Conservation (phyloP, 2,329 filamentous ascomycete genomes). For the Dissoconium aciculare region DNA sequence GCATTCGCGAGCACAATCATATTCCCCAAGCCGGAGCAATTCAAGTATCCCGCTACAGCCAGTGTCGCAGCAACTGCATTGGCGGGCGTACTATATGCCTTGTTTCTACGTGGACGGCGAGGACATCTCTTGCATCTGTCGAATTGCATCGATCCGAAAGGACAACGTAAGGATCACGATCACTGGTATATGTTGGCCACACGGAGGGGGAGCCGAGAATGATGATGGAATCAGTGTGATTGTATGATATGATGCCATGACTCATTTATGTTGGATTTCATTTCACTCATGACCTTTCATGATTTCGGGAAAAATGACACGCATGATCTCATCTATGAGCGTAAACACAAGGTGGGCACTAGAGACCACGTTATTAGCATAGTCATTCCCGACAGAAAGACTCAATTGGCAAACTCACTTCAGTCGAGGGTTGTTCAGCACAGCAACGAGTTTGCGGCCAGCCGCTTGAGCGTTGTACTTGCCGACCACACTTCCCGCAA, state of each 20-base stretch:
- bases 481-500: constrained; percentile 86
- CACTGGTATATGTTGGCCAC: constrained; percentile 1
- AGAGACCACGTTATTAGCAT: constrained; percentile 7
- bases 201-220: too few species aligned
- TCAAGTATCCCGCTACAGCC: constrained; percentile 47
- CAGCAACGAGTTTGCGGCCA: constrained; percentile 75
- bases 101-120: constrained; percentile 41
- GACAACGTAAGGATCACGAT: not conserved
- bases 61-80: constrained; percentile 39
- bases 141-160: not conserved
- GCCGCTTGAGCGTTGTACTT: constrained; percentile 81
- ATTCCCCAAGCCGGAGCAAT: constrained; percentile 48
- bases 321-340: constrained; percentile 34
- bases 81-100: constrained; percentile 39
- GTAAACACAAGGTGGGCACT: constrained; percentile 38
- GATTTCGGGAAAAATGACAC: constrained; percentile 29
- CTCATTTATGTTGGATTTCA: not conserved
- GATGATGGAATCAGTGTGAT: too few species aligned
- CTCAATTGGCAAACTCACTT: constrained; percentile 51
- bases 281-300: constrained; percentile 1
- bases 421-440: constrained; percentile 75
- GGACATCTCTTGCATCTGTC: constrained; percentile 45
- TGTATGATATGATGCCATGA: not conserved
- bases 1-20: constrained; percentile 52
- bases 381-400: not conserved